phyloP scores from a whole-genome alignment of 495 filamentous ascomycete species.

The Hapsidospora chrysogenum region DNA sequence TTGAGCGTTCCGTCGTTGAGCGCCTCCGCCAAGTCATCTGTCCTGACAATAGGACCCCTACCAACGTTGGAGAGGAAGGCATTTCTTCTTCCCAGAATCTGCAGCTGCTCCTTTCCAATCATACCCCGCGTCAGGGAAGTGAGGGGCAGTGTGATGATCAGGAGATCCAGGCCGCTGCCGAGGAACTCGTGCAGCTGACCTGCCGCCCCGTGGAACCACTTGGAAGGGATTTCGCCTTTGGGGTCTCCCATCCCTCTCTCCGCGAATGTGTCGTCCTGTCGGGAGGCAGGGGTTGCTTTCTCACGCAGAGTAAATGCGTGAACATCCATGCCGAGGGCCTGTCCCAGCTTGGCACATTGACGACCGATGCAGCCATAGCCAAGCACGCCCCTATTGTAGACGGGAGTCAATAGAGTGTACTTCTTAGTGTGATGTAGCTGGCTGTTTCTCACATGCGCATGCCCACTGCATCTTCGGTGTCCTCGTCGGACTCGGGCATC shows the following conservation, averaged over 20 bases:
- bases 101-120: constrained; percentile 47
- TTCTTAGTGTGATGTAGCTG: too few species aligned
- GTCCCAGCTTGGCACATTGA: constrained; percentile 53
- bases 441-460: constrained; percentile 19
- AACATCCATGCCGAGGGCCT: constrained; percentile 64
- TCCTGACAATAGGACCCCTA: constrained; percentile 53
- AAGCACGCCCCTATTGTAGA: constrained; percentile 15
- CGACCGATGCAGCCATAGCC: constrained; percentile 38
- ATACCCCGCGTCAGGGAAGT: constrained; percentile 43
- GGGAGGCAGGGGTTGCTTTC: constrained; percentile 32
- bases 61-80: constrained; percentile 60
- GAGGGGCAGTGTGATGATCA: constrained; percentile 60
- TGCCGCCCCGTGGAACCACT: constrained; percentile 56
- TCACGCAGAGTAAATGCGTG: constrained; percentile 64
- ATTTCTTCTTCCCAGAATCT: constrained; percentile 38
- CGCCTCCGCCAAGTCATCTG: constrained; percentile 47
- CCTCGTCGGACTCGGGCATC: too few species aligned
- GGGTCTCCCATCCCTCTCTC: constrained; percentile 63
- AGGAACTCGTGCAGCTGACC: constrained; percentile 49
- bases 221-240: constrained; percentile 50
- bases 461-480: constrained; percentile 11
- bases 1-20: constrained; percentile 40
- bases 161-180: constrained; percentile 49
- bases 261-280: constrained; percentile 47
- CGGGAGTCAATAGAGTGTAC: too few species aligned